phyloP scores from a whole-genome alignment of 1,139 yeast species.

The Pichia sp. region DNA sequence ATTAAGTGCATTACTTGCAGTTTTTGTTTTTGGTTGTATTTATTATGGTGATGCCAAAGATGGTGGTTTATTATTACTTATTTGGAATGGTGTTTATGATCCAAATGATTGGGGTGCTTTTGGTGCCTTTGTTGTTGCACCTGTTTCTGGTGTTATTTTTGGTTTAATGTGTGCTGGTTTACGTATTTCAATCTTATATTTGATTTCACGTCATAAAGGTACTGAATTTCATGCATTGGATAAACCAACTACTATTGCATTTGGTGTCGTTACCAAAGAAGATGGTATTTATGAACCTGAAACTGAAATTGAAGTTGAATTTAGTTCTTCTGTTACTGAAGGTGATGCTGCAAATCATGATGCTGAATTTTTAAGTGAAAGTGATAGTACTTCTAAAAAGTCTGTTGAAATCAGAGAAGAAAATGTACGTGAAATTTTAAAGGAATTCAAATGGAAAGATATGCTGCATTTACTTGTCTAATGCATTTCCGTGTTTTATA shows the following conservation, averaged over 20 bases:
- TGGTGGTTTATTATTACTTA: slow-evolving; percentile 70
- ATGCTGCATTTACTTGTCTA: slow-evolving; percentile 14
- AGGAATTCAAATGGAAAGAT: slow-evolving; percentile 14
- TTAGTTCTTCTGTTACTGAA: slow-evolving; percentile 3
- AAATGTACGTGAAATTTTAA: slow-evolving; percentile 13
- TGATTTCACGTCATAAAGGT: slow-evolving; percentile 36
- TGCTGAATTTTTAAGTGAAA: slow-evolving; percentile 4
- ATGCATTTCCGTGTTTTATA: background rate
- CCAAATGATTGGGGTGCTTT: slow-evolving; percentile 87
- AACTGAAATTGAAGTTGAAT: slow-evolving; percentile 4
- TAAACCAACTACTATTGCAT: slow-evolving; percentile 32
- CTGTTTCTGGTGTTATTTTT: slow-evolving; percentile 66
- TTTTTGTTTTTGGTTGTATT: slow-evolving; percentile 76
- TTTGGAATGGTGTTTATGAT: slow-evolving; percentile 74
- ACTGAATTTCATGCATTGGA: slow-evolving; percentile 53
- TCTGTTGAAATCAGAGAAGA: background rate
- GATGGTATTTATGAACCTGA: slow-evolving; percentile 9
- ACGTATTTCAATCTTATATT: slow-evolving; percentile 39
- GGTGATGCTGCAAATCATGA: background rate
- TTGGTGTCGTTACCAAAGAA: slow-evolving; percentile 12
- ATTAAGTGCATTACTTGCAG: slow-evolving; percentile 70
- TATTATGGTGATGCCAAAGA: slow-evolving; percentile 65
- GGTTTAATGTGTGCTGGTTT: slow-evolving; percentile 47
- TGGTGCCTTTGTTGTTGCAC: slow-evolving; percentile 91
- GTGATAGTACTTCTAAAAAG: slow-evolving; percentile 1